Base-by-base conservation (phyloP, 2,329 filamentous ascomycete genomes). In the Talaromyces sp. region DNA sequence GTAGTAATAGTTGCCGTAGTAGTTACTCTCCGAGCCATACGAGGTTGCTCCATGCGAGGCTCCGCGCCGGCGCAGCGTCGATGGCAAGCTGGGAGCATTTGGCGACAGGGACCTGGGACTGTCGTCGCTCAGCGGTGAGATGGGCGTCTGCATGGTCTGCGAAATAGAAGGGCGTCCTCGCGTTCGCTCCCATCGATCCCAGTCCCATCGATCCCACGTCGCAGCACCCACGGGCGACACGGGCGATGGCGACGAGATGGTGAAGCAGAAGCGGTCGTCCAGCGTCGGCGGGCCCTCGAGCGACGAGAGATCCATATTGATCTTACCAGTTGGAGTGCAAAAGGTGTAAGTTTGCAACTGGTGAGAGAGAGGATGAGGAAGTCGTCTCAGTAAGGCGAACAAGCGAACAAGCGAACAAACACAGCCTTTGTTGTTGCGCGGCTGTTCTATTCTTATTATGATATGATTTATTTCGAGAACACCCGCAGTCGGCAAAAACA, bases 211-310 rank as follows among this genome's bases (percentile, higher is more conserved):
- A 12, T 35, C 32, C 32, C 32, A 62, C 31, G 57, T 58, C 17
- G 26, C 31, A 32, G 24, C 31, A 10, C 35, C 43, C 31, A 43
- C n/a, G 24, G 58, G 54, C 43, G 58, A 56, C 17, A 57, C 54
- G 2, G 60, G 54, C n/a, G 59, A 61, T 53, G 56, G 12, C 50
- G 56, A 24, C 59, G 52, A 55, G 17, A 57, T 54, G 57, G 57
- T 53, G 4, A 61, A 31, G 26, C 62, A 58, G 53, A 67, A 66
- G 54, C 64, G 65, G 9, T 64, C 46, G 53, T 71, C 65, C 11
- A 61, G 35, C 26, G 74, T 65, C 2, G 71, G 72, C 50, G 70
- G 70, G 3, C 73, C 73, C 64, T 73, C 72, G 2, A 75, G 65
- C 10, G 70, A 72, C 10, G 73, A 75, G 24, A 75, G 68, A 58